Evolutionary conservation across 2,329 filamentous ascomycete species (phyloP).

Genomic region (Diaporthe eres): DNA sequence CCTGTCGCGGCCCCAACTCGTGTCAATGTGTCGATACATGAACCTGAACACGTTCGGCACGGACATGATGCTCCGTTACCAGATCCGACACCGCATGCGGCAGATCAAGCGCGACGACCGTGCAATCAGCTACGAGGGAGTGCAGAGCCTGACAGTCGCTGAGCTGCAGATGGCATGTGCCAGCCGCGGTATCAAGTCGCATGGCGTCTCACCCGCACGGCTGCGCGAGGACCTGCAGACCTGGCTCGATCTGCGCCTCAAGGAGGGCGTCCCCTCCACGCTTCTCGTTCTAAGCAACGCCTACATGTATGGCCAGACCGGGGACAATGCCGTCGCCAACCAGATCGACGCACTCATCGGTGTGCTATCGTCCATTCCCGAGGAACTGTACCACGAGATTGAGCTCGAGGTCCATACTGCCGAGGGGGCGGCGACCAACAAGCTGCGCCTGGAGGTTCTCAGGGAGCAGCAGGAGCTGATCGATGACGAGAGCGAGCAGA

Average conservation of each 20-base stretch:
- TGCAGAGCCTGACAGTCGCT: constrained; percentile 91
- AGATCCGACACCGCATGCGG: constrained; percentile 96
- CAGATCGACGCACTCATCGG: constrained; percentile 95
- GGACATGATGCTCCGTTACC: constrained; percentile 97
- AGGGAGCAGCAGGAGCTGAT: constrained; percentile 99
- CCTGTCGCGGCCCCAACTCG: constrained; percentile 92
- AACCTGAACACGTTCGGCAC: constrained; percentile 97
- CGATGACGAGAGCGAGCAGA: constrained; percentile 95
- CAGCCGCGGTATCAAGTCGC: constrained; percentile 91
- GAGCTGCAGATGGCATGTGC: constrained; percentile 95
- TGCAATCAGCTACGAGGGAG: constrained; percentile 93
- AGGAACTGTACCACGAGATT: constrained; percentile 99
- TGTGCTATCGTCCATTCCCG: constrained; percentile 93
- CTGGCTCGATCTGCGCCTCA: constrained; percentile 94
- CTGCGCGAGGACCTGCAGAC: constrained; percentile 91
- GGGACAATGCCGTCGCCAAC: constrained; percentile 85
- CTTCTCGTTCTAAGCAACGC: constrained; percentile 96
- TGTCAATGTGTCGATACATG: constrained; percentile 99
- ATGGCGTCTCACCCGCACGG: constrained; percentile 89
- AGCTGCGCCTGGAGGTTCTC: constrained; percentile 97
- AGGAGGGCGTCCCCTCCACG: constrained; percentile 95
- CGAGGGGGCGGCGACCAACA: constrained; percentile 97
- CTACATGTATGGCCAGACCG: constrained; percentile 89
- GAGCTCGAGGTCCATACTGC: constrained; percentile 98
- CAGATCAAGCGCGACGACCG: constrained; percentile 99